These are phyloP conservation scores for Pseudonitzschia pungens DNA, from an alignment of 108 stramenopile species.

Conservation along the genomic window DNA sequence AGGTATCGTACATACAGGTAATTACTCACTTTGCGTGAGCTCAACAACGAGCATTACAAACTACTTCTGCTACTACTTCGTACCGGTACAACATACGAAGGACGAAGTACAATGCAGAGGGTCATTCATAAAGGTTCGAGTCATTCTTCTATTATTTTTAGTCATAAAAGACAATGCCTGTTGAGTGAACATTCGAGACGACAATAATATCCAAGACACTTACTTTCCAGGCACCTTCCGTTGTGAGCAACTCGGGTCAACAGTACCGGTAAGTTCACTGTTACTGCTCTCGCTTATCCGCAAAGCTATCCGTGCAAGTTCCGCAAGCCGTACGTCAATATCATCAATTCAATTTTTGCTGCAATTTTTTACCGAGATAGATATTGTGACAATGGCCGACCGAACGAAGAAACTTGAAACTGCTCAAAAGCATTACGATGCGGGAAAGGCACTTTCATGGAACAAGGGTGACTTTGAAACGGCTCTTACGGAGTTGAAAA, in stretches of 20 bases:
- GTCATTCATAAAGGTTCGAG: not conserved
- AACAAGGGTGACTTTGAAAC: slow-evolving; percentile 47
- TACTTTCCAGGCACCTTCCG: too few species aligned
- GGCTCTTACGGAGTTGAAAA: slow-evolving; percentile 36
- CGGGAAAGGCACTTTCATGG: slow-evolving; percentile 45
- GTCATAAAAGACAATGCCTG: not conserved
- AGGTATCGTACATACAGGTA: too few species aligned
- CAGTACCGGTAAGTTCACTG: too few species aligned
- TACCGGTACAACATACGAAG: too few species aligned
- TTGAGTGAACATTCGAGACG: not conserved
- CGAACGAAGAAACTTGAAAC: slow-evolving; percentile 39
- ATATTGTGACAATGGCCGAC: slow-evolving; percentile 35
- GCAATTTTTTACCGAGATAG: not conserved
- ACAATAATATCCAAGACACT: not conserved
- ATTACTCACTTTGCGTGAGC: too few species aligned
- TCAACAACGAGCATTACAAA: too few species aligned
- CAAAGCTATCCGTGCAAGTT: not conserved
- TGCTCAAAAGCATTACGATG: slow-evolving; percentile 43
- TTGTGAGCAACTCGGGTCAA: too few species aligned
- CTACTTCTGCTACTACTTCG: too few species aligned
- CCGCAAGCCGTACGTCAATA: not conserved
- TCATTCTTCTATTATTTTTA: not conserved
- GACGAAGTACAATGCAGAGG: not conserved
- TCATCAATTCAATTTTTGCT: not conserved
- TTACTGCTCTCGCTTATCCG: too few species aligned